Conservation (phyloP, 2,329 filamentous ascomycete genomes). For the Verticillium nubilum region DNA sequence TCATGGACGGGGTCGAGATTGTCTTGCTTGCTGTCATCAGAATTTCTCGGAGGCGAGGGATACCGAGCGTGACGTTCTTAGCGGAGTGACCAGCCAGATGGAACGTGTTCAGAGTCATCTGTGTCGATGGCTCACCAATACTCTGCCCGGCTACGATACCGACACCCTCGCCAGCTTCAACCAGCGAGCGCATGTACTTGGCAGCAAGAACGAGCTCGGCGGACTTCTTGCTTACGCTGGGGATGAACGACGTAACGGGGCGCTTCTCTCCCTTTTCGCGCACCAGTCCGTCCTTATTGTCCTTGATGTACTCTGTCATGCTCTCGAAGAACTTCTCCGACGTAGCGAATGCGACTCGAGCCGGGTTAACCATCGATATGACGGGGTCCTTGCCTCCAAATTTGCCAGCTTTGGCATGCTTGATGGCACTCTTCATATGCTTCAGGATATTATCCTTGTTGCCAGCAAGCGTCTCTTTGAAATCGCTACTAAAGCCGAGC, state of each 20-base stretch:
- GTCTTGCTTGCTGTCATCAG: slow-evolving; percentile 91
- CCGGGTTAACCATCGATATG: slow-evolving; percentile 66
- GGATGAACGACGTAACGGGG: slow-evolving; percentile 26
- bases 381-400: slow-evolving; percentile 68
- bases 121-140: slow-evolving; percentile 92
- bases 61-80: slow-evolving; percentile 98
- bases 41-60: slow-evolving; percentile 93
- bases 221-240: slow-evolving; percentile 55
- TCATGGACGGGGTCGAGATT: slow-evolving; percentile 90
- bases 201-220: slow-evolving; percentile 82
- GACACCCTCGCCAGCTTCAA: slow-evolving; percentile 93
- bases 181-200: slow-evolving; percentile 87
- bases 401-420: slow-evolving; percentile 56
- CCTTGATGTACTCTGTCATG: slow-evolving; percentile 72
- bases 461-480: slow-evolving; percentile 38
- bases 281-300: slow-evolving; percentile 58
- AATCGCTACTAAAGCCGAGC: slow-evolving; percentile 58
- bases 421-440: slow-evolving; percentile 77
- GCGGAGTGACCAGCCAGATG: slow-evolving; percentile 97
- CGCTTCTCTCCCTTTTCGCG: slow-evolving; percentile 37
- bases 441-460: slow-evolving; percentile 60
- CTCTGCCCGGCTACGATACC: slow-evolving; percentile 96
- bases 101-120: slow-evolving; percentile 99
- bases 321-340: slow-evolving; percentile 79
- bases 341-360: slow-evolving; percentile 74